Evolutionary conservation across 352 stramenopile genomes (phyloP), one percentile per base, ranked within the genome.

Genomic region (Phytophthora boehmeriae): DNA sequence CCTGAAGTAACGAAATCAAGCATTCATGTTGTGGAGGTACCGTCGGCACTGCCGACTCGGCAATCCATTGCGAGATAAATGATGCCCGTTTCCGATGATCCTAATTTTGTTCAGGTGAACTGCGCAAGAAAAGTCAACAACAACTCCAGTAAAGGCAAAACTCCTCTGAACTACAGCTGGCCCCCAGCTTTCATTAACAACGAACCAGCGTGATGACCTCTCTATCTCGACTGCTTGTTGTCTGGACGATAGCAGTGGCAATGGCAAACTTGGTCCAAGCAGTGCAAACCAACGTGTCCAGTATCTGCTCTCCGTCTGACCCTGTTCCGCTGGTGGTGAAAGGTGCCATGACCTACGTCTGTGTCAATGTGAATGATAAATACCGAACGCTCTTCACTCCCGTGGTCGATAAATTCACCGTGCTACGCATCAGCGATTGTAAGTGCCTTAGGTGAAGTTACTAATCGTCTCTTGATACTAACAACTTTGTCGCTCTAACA

Each of bases 341-440:
- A 55, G 83, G 85, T 23, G 46, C 73, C 10, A 45, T 35, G n/a
- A 92, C 85, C 2, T 91, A 88, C 44, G 73, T 93, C 14, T 93
- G 85, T 54, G 60, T 92, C 57, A 93, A 93, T 58, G 72, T 92
- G 47, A 93, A 92, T 50, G 74, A 88, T 45, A 55, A 82, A 48
- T 90, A 86, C 53, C 83, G 85, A 57, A 78, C 77, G 2, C 71
- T 93, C 11, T 93, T 93, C 73, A 90, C 76, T 30, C 85, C 85
- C 2, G 57, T 89, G 1, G 81, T 79, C 9, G 85, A 93, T 52
- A 78, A 90, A 39, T 93, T 90, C 68, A 90, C 84, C 8, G 83
- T 91, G 38, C 63, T 93, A 19, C 80, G 83, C 54, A 66, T 93
- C 49, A 78, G 73, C 6, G 78, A 91, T 62, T 91, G 85, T 93